Base-by-base conservation (phyloP, 1,284 basidiomycete species). In the Malassezia yamatoensis region DNA sequence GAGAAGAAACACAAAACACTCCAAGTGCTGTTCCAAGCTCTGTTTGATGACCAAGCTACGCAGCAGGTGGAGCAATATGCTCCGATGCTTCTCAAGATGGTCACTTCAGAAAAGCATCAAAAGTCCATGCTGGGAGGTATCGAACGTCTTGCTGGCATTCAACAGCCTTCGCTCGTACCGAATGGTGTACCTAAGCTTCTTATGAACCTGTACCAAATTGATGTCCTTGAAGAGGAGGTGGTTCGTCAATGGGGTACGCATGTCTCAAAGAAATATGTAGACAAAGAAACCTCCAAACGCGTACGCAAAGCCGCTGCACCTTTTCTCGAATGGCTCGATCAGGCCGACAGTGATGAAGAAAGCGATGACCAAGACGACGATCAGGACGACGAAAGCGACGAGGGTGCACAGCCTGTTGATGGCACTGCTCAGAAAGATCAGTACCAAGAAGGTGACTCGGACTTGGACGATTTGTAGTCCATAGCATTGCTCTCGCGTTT, bases 1-100 rank as follows among this genome's bases (percentile, higher is more conserved):
- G 88, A 88, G 71, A 91, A 89, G 80, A 98, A 96, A 78, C 89
- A 96, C 81, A 93, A 88, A 81, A 81, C 86, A 1, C 79, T 94
- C 33, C 82, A 88, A 60, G 84, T 91, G 52, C 79, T 99, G 48
- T 85, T 85, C 32, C 86, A 93, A 72, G 82, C 83, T n/a, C 79
- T 96, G 45, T 96, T 96, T 78, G 86, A 85, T 29, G 81, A 83
- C 51, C 79, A 88, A 44, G 82, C 90, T 15, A 77, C 85, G 71
- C 67, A 79, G 38, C 88, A 96, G 77, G 81, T 96, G 47, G 76
- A 79, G 6, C 82, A 80, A 58, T 90, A 87, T 68, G 80, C 81
- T 4, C 77, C 85, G n/a, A 76, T 98, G 9, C 82, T 98, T 53
- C 79, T 79, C 54, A 93, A 90, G 78, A 77, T 81, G 68, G 75